Base-by-base conservation (phyloP, 306 rosid species). In the Notholithocarpus densiflorus region DNA sequence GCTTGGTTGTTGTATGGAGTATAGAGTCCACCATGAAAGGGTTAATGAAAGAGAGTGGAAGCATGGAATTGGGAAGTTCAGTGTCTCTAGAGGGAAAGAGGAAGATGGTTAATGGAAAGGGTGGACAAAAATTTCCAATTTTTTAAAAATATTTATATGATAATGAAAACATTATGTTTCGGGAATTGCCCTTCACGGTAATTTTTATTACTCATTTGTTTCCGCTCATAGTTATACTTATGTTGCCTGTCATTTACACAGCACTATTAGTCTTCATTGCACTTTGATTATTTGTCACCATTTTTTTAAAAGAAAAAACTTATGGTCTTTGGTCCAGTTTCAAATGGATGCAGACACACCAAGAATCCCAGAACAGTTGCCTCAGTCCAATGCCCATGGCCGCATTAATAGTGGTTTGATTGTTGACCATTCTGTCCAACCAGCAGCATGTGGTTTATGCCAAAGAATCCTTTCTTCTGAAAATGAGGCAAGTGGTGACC, bases 371-470 rank as follows among this genome's bases (percentile, higher is more conserved):
- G 73, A 65, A 45, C 71, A 81, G 56, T 80, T 37, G 34, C 77
- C 85, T 80, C 86, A 21, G 74, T 78, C 87, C 66, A 72, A 61
- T 65, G 84, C 77, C 24, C 79, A 61, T 54, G 68, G 57, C 56
- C 48, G 32, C 43, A 83, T 60, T 55, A 79, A 84, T 23, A 32
- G 62, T 66, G 79, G 57, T 56, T 55, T n/a, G 54, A 75, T 70
- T 5, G 66, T 65, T 26, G 86, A 80, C 74, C 80, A 62, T 73
- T 77, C 87, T 84, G 74, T 53, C 75, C 84, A 68, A 40, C 51
- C 76, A 55, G 85, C 85, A 27, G 51, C 83, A 51, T 96, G 99
- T 89, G 79, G 90, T 72, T 86, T 84, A 59, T 91, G 98, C 84
- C 89, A 73, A 77, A 86, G 84, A 83, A 77, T 83, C 74, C 62